Evolutionary conservation across 2,329 filamentous ascomycete genomes (phyloP), one percentile per base, ranked within the genome.

Genomic region (Xylariaceae sp.): DNA sequence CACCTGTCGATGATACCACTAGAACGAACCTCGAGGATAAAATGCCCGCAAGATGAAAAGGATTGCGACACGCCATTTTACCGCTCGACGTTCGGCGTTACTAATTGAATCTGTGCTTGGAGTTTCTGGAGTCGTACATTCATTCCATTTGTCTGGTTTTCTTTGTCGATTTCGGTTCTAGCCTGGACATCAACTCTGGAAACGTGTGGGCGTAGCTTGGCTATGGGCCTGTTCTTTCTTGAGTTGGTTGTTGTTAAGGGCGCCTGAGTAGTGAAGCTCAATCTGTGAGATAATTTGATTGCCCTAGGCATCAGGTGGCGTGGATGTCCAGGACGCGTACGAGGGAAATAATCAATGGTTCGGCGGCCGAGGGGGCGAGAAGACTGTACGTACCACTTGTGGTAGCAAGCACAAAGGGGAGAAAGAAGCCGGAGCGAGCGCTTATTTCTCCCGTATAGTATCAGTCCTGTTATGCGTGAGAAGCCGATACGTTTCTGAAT

Each of bases 1-100:
- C 43, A 45, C 43, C 51, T 62, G 61, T 60, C 60, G 40, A 68
- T 68, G 67, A 69, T 69, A 69, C 67, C 67, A 69, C 55, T 67
- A 67, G 66, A 69, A 63, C 60, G 59, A 58, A 51, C 30, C 36
- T 49, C 55, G 48, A 61, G 59, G 53, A 45, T 51, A 58, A 52
- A 47, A 57, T 62, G 57, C 51, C n/a, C 52, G 51, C 47, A 56
- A 56, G 42, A 49, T 52, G 57, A 57, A 59, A 56, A 57, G 55
- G 58, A 61, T 51, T 61, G 55, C 56, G 53, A 63, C 62, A 55
- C 60, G 53, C 42, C 48, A 46, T 60, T 42, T 62, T 44, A 34
- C 43, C 37, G n/a, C 40, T 60, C 56, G 53, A 55, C 44, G 42
- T 47, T 53, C 40, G 54, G 54, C 45, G 46, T 52, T 51, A 30